Conservation (phyloP, 768 basidiomycete genomes). For the Boletus subcaerulescens region DNA sequence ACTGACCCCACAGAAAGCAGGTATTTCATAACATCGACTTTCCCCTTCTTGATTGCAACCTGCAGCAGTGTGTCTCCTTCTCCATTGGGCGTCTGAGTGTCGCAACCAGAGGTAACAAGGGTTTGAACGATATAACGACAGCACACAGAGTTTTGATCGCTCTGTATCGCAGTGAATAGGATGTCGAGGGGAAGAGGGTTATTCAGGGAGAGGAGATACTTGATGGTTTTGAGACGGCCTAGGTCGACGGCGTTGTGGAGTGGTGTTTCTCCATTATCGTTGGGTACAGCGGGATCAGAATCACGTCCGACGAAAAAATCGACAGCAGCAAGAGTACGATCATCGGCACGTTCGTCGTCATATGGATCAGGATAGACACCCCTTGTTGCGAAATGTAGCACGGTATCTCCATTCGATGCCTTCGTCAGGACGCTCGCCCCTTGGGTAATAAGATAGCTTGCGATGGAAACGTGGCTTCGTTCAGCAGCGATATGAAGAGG, state of each 20-base stretch:
- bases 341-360: too few species aligned
- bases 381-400: neutral
- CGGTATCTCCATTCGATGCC: neutral
- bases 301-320: neutral
- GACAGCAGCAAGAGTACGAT: neutral
- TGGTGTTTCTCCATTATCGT: neutral
- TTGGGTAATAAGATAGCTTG: neutral
- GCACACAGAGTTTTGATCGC: neutral
- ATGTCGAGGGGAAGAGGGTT: neutral
- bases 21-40: neutral
- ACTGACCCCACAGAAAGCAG: neutral
- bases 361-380: neutral
- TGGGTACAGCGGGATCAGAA: neutral
- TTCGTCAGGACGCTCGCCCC: neutral
- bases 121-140: neutral
- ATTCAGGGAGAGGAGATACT: neutral
- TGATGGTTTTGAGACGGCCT: neutral
- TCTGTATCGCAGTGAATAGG: neutral
- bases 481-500: neutral
- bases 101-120: neutral
- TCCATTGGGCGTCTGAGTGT: neutral
- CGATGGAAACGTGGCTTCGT: neutral
- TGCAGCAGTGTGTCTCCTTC: neutral
- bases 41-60: neutral
- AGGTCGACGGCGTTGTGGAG: neutral